Evolutionary conservation across 257 asterid genomes (phyloP).

Genomic region (Jasminum sambac): DNA sequence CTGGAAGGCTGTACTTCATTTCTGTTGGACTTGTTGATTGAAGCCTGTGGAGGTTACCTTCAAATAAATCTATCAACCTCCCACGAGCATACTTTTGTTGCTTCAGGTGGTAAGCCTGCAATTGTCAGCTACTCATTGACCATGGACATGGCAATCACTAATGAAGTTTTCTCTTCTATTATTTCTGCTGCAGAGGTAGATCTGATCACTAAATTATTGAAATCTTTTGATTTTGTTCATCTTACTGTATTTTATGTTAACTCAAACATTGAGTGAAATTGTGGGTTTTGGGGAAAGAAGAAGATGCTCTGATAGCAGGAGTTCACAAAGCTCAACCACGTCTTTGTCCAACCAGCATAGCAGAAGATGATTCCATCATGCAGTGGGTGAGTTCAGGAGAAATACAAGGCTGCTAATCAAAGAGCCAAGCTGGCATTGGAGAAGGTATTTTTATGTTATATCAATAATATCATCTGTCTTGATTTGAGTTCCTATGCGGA

Average conservation of each 20-base stretch:
- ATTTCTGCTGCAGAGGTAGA: slow-evolving; percentile 73
- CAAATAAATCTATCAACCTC: slow-evolving; percentile 87
- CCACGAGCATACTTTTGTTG: slow-evolving; percentile 71
- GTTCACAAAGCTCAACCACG: slow-evolving; percentile 60
- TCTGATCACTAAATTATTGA: neutral
- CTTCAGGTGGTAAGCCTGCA: slow-evolving; percentile 67
- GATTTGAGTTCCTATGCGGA: no score
- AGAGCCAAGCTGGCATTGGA: slow-evolving; percentile 90
- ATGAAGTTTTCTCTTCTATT: slow-evolving; percentile 58
- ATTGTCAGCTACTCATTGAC: slow-evolving; percentile 78
- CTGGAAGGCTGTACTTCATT: slow-evolving; percentile 67
- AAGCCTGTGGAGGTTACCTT: slow-evolving; percentile 55
- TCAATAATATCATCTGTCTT: no score
- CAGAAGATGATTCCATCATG: slow-evolving; percentile 73
- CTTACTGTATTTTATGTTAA: neutral
- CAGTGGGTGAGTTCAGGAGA: slow-evolving; percentile 78
- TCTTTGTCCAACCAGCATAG: slow-evolving; percentile 57
- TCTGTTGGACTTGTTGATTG: slow-evolving; percentile 72
- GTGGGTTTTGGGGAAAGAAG: slow-evolving; percentile 63
- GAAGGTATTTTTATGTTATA: slow-evolving; percentile 48
- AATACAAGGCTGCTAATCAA: slow-evolving; percentile 75
- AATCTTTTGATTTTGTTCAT: neutral
- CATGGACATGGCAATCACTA: slow-evolving; percentile 74
- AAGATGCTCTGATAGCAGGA: slow-evolving; percentile 46
- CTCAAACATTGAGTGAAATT: slow-evolving; percentile 15